Evolutionary conservation across 169 alveolate genomes (phyloP), one percentile per base, ranked within the genome.

Genomic region (Plasmodium vivax): DNA sequence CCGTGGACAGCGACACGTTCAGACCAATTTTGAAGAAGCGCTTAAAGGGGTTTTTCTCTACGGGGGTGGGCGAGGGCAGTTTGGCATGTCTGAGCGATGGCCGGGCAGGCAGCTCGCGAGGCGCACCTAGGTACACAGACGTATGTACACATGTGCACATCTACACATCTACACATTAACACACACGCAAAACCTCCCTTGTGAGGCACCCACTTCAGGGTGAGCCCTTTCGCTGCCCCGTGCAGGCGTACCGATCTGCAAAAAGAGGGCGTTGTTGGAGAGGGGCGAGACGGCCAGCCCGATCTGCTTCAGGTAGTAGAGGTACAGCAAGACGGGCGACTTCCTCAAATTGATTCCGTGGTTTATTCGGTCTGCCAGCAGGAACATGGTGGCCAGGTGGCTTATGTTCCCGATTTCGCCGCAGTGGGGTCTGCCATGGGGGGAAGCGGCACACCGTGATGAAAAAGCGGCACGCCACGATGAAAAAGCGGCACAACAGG

Each of bases 221-320:
- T 45, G 87, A 23, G n/a, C 4, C 30, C 30, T 75, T 54, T 23
- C 36, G 34, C 30, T 3, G 1, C 16, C 10, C 14, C 30, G 16
- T 34, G 36, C 14, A 81, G 32, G n/a, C 62, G 6, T 81, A 85
- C 93, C 93, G n/a, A 84, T 82, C 7, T 72, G 92, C 80, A 96
- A 83, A 68, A 96, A 96, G 32, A 98, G 96, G 85, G 98, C 98
- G 83, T 98, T 98, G 96, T 98, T 98, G 27, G 99, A 97, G 58
- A 98, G 97, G 27, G 99, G 99, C 8, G 99, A 98, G 92, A 98
- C 95, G 9, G 99, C 98, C 51, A 98, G 91, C 12, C 99, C 99
- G 77, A 98, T 97, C 87, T 98, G 98, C 92, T 96, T 93, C 47
- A 98, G 95, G 93, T 98, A 98, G 93, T 92, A 98, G 94, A 98